Conservation (phyloP, 2,329 filamentous ascomycete genomes). For the Teratosphaeria destructans region DNA sequence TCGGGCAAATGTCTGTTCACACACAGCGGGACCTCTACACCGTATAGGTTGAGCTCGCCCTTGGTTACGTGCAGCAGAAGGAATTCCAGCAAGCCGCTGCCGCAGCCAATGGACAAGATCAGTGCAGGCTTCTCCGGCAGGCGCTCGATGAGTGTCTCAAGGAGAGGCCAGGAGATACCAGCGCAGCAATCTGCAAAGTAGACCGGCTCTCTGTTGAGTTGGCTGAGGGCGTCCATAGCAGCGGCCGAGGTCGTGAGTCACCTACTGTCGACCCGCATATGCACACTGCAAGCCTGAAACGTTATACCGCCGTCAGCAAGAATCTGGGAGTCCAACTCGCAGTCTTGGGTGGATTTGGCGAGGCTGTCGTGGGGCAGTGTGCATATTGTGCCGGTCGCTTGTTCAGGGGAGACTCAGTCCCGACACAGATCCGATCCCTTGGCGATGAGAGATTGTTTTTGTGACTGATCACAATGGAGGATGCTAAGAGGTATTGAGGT, state of each 20-base stretch:
- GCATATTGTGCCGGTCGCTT: not conserved
- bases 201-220: conserved; percentile 9
- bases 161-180: conserved; percentile 14
- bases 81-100: conserved; percentile 41
- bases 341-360: not conserved
- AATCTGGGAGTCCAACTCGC: not conserved
- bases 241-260: not conserved
- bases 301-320: not conserved
- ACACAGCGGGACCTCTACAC: conserved; percentile 39
- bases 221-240: conserved; percentile 1
- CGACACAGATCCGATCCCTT: not conserved
- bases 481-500: not conserved
- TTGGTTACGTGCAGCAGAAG: conserved; percentile 27
- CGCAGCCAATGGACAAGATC: conserved; percentile 36
- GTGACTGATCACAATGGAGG: not conserved
- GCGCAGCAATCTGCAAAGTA: conserved; percentile 18
- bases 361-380: not conserved
- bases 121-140: conserved; percentile 12
- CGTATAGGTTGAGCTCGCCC: conserved; percentile 26
- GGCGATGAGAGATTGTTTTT: not conserved
- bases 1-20: conserved; percentile 37
- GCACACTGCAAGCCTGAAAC: not conserved
- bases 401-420: not conserved
- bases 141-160: conserved; percentile 8
- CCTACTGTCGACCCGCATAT: not conserved